These are phyloP conservation scores for Blastobotrys ciferrii DNA, from an alignment of 1,139 yeast species.

Conservation along the genomic window DNA sequence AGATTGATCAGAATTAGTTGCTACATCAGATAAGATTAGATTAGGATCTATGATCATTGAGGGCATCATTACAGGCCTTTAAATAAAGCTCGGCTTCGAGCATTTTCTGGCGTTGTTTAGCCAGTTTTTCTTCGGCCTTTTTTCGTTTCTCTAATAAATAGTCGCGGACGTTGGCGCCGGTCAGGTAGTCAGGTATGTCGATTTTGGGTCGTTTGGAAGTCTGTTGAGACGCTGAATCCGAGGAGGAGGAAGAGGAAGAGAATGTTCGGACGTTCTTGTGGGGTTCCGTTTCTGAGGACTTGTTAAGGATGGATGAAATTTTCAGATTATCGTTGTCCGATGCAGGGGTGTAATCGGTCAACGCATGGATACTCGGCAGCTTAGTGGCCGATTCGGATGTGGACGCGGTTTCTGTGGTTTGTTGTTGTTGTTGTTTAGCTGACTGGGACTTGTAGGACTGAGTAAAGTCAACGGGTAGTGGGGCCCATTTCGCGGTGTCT, in stretches of 20 bases:
- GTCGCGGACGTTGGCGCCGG: constrained; percentile 33
- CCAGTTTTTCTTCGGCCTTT: constrained; percentile 34
- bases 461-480: constrained; percentile 37
- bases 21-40: neutral
- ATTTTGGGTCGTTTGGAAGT: constrained; percentile 14
- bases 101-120: constrained; percentile 29
- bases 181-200: constrained; percentile 31
- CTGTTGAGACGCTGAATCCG: constrained; percentile 11
- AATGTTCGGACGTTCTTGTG: constrained; percentile 2
- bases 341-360: constrained; percentile 7
- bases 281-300: constrained; percentile 5
- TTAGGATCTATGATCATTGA: neutral
- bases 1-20: neutral
- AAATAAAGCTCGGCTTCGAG: constrained; percentile 28
- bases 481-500: constrained; percentile 20
- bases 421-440: constrained; percentile 10
- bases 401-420: constrained; percentile 15
- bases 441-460: constrained; percentile 28
- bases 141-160: constrained; percentile 34
- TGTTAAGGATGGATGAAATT: constrained; percentile 26
- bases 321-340: constrained; percentile 13
- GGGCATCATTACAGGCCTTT: constrained; percentile 32
- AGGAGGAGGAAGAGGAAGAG: constrained; percentile 18
- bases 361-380: constrained; percentile 17
- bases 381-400: constrained; percentile 15